A percentile compares a stretch with the other conserved stretches of the same genome.
These are phyloP conservation scores for Suillus sp. DNA, from an alignment of 768 basidiomycete species.

Conservation along the genomic window DNA sequence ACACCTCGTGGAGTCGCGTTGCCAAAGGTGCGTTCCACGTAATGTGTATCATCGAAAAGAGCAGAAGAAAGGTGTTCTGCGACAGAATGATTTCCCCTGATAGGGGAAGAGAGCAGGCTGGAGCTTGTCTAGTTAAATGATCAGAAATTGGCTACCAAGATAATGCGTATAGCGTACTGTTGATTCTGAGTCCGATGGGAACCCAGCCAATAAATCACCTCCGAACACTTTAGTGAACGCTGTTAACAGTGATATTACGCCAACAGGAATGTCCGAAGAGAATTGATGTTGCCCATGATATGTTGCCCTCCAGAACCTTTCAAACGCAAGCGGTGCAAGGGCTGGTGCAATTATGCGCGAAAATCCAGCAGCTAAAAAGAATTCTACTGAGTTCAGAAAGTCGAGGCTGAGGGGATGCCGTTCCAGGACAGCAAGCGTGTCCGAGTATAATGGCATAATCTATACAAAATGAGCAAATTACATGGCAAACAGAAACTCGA, in stretches of 20 bases:
- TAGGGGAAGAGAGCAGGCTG: neutral
- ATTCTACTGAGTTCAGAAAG: constrained; percentile 43
- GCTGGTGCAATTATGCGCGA: constrained; percentile 47
- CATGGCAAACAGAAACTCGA: constrained; percentile 10
- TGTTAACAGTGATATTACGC: constrained; percentile 46
- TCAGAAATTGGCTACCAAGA: neutral
- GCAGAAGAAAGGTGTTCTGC: neutral
- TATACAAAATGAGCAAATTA: constrained; percentile 13
- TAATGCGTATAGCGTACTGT: constrained; percentile 22
- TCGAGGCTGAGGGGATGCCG: constrained; percentile 41
- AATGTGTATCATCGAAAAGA: neutral
- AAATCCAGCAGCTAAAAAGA: constrained; percentile 55
- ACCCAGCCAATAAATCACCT: constrained; percentile 47
- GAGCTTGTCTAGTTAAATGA: neutral
- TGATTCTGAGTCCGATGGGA: constrained; percentile 42
- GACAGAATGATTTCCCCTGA: neutral
- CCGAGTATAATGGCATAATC: constrained; percentile 46
- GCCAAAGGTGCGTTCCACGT: neutral
- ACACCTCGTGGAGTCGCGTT: neutral
- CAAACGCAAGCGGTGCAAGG: constrained; percentile 54
- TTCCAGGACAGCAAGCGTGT: constrained; percentile 43
- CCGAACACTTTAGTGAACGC: constrained; percentile 50
- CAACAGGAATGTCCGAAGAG: constrained; percentile 40
- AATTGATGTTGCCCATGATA: constrained; percentile 48
- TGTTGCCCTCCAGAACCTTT: constrained; percentile 58